Base-by-base conservation (phyloP, 805 yeast species). In the Barnettozyma populi region DNA sequence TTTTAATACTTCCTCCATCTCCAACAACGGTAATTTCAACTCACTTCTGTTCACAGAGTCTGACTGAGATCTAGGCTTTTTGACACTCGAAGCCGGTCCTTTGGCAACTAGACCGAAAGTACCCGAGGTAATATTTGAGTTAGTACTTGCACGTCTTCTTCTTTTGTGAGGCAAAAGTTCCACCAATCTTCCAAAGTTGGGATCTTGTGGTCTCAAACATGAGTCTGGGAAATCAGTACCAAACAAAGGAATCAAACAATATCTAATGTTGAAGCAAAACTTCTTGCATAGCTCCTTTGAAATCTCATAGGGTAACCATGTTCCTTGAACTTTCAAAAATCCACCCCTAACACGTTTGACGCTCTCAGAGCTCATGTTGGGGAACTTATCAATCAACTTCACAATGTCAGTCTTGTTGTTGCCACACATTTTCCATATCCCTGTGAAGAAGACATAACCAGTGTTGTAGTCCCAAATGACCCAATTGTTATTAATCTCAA, bases 251-350 rank as follows among this genome's bases (percentile, higher is more conserved):
- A 88, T 76, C 54, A 90, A 68, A 19, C 86, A 79, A 61, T 71
- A 85, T 48, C 97, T 71, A 40, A 90, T 84, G 48, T 82, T 79
- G 64, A 77, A 89, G 67, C 95, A 86, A 57, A 89, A 86, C 44
- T 84, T 76, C 31, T 78, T 64, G 4, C 96, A 92, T 45, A 90
- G 69, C 29, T 76, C 67, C 50, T 73, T 74, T 21, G 95, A 89
- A 44, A 86, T 71, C 9, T 75, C 76, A 59, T 67, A 84, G 2
- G 96, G 92, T 36, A 89, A 67, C 97, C 97, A 90, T 8, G 96
- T 88, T 4, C 97, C 97, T 68, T 90, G 97, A 54, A 90, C 88
- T 70, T 89, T 89, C 54, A 90, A 74, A 58, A 80, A 88, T 2
- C 97, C 97, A 41, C 97, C 97, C 47, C 97, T 71, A 14, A 90